These are phyloP conservation scores for Endogone sp. DNA, from an alignment of 192 early-diverging fungal species.

Conservation along the genomic window DNA sequence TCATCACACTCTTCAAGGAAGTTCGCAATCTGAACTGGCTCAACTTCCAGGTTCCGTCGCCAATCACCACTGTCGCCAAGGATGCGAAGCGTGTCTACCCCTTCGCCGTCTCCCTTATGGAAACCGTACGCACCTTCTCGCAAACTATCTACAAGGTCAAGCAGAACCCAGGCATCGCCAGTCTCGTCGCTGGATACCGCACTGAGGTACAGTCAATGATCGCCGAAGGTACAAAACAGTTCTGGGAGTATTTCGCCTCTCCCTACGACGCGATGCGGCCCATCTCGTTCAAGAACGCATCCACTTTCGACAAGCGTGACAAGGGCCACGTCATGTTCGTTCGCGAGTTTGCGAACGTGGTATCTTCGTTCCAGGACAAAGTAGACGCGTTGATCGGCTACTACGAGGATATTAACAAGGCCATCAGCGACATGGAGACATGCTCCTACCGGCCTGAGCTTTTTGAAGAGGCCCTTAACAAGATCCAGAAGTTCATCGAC, in stretches of 20 bases:
- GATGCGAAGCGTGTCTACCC: constrained; percentile 98
- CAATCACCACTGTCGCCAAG: constrained; percentile 86
- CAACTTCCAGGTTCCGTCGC: constrained; percentile 89
- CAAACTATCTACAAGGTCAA: constrained; percentile 80
- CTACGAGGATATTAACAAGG: constrained; percentile 75
- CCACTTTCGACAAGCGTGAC: constrained; percentile 62
- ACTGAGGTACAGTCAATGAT: constrained; percentile 90
- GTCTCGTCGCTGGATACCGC: constrained; percentile 91
- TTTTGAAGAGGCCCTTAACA: constrained; percentile 67
- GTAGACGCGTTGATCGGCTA: constrained; percentile 77
- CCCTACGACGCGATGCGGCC: constrained; percentile 41
- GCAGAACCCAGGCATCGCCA: constrained; percentile 66
- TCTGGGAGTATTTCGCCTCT: constrained; percentile 96
- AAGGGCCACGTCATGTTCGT: constrained; percentile 92
- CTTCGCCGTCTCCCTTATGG: constrained; percentile 93
- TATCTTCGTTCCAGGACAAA: constrained; percentile 96
- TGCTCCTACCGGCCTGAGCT: constrained; percentile 70
- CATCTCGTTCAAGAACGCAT: neutral
- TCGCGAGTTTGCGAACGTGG: constrained; percentile 85
- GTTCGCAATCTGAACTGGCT: constrained; percentile 97
- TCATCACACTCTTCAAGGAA: constrained; percentile 98
- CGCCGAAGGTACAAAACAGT: constrained; percentile 67
- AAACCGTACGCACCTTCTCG: constrained; percentile 91
- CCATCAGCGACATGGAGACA: constrained; percentile 78
- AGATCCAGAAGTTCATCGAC: constrained; percentile 91